Base-by-base conservation (phyloP, 1,139 yeast genomes). In the Candida tropicalis region DNA sequence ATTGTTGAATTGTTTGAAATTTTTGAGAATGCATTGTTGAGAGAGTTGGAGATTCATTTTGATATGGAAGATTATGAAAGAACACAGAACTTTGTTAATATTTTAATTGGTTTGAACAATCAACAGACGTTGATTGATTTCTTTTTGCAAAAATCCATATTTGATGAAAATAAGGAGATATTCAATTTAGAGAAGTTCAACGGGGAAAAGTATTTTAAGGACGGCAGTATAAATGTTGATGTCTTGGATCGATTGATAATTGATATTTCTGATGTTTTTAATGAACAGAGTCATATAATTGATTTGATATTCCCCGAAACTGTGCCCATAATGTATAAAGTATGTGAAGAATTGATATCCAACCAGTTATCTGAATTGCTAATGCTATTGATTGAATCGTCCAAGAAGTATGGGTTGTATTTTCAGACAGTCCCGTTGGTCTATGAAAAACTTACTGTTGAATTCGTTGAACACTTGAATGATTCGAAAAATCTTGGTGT, bases 21-120 rank as follows among this genome's bases (percentile, higher is more conserved):
- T 29, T 87, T 88, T 58, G 86, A 86, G 42, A 85, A 78, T 56
- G 89, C 95, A 0, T 74, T 87, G 7, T 59, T 87, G 26, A 66
- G 82, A 38, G 96, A 89, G 53, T 73, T 90, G 51, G 95, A 86
- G 44, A 66, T 73, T 29, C 80, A 75, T 51, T 78, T 79, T 52
- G 82, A 78, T 40, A 62, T 71, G 2, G 69, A 74, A 41, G 82
- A 86, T 42, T 76, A 65, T 51, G 58, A 56, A 10, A 56, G 63
- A 22, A 63, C 75, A 12, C 58, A 60, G 28, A 49, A 60, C 28
- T 73, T 70, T 47, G 74, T 71, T 3, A 45, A 53, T 27, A 70
- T 74, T 6, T 56, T 74, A 44, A 58, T 69, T 4, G 64, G 62
- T 17, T 56, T 74, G 43, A 62, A 70, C 48, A 37, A 37, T 13